Evolutionary conservation across 78 protist genomes (phyloP), one percentile per base, ranked within the genome.

Genomic region (Planoprotostelium fungivorum): DNA sequence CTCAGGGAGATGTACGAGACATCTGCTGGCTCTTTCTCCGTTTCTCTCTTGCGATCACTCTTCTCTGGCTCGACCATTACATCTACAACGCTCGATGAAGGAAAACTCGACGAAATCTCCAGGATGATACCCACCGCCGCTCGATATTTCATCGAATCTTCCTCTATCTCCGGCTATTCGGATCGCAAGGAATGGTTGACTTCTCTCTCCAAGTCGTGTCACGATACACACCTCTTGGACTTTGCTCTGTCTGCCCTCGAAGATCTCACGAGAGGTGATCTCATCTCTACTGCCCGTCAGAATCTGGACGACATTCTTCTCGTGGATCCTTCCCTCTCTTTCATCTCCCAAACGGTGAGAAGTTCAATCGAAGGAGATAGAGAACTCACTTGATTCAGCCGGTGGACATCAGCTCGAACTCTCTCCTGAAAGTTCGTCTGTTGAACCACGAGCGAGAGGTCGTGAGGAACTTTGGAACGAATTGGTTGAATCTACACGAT

Each of bases 131-230:
- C 84, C 37, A 29, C 36, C 85, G 36, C 90, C 38, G 84, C 83
- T 29, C 28, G 38, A 63, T 88, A 88, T 31, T 88, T 88, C 28
- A 88, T 88, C 90, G 90, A 88, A 23, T 35, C 84, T 0, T 36
- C 38, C 0, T 88, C 90, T 0, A 1, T 9, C 36, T 25, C 0
- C 35, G 38, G 34, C 38, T 37, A 63, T 36, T 0, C 36, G 38
- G 90, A 63, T 1, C 90, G 90, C 29, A 10, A 38, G 5, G 1
- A 1, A n/a, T 88, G 90, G 90, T 28, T 88, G 37, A 73, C 36
- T 9, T 86, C 36, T 84, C 16, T 37, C n/a, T 51, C 38, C 1
- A 36, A 73, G 36, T 31, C 29, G 38, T 38, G 84, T 73, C 84
- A 84, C 36, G 90, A 86, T 0, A 88, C 36, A 34, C 31, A 39